Percentiles rank a stretch among this genome's conserved stretches.
Conservation (phyloP, 345 rosid genomes). For the Orychophragmus violaceus region DNA sequence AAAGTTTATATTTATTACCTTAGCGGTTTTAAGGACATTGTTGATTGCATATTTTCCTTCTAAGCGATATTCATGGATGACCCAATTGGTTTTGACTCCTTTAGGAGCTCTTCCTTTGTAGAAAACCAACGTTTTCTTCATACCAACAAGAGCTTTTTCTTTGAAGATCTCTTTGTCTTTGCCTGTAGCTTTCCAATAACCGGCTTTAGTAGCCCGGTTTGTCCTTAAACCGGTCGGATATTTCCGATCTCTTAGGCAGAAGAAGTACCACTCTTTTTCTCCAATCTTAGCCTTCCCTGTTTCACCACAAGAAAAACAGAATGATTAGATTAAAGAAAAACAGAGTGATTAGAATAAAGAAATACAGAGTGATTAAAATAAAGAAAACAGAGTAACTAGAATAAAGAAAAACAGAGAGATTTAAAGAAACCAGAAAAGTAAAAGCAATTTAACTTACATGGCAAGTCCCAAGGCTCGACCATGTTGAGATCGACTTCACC, state of each 20-base stretch:
- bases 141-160: constrained; percentile 55
- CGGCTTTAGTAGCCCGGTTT: constrained; percentile 43
- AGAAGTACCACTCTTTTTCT: constrained; percentile 71
- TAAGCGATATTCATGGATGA: constrained; percentile 73
- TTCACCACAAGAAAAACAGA: background rate
- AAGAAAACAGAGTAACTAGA: background rate
- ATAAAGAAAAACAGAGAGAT: background rate
- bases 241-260: constrained; percentile 59
- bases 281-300: constrained; percentile 27
- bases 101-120: constrained; percentile 80
- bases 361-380: background rate
- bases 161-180: constrained; percentile 48
- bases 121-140: constrained; percentile 87
- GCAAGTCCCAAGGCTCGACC: constrained; percentile 94
- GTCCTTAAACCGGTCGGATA: constrained; percentile 68
- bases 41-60: constrained; percentile 48
- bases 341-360: too few relatives aligned
- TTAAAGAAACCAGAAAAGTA: background rate
- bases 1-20: constrained; percentile 25
- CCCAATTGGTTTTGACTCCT: constrained; percentile 76
- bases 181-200: constrained; percentile 67
- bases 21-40: constrained; percentile 40
- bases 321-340: background rate
- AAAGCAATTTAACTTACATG: constrained; percentile 38
- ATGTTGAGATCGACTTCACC: constrained; percentile 82